Base-by-base conservation (phyloP, 768 basidiomycete species). In the Lactifluus piperatus region DNA sequence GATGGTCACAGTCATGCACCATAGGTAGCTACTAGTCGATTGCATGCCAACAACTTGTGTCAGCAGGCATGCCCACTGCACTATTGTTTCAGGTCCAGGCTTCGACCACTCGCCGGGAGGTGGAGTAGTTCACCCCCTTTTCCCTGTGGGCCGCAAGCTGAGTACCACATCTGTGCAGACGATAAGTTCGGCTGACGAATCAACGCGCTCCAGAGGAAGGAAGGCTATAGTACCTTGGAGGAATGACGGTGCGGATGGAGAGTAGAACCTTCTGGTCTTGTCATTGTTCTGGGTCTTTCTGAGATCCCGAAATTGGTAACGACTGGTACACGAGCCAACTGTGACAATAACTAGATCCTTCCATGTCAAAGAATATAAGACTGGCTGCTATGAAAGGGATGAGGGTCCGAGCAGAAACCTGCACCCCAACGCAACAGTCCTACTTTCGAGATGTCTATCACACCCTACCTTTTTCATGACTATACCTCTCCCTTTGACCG, bases 401-500 rank as follows among this genome's bases (percentile, higher is more conserved):
- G 3, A 13, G 27, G 16, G 37, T 18, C 16, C 4, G 34, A 36
- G 10, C 11, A 5, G 50, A 37, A 39, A 6, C 26, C 27, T n/a
- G 4, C 10, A 20, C n/a, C 24, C 36, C 13, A 14, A 16, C 39
- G 22, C 47, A 43, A 20, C 50, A 2, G 24, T 29, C 20, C 27
- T 11, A 14, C 14, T 13, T 27, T 20, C 32, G 44, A 54, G 16
- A 72, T 72, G 71, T 71, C 71, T 27, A 67, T 72, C 62, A 70
- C 73, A 43, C 68, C 70, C 48, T 71, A 71, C 69, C 69, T 71
- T 64, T 73, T 75, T 68, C 73, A 78, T 67, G 68, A 66, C 63
- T 66, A 70, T 36, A 51, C 69, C 64, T 66, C 74, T 54, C 73
- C 77, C 48, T 72, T 77, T 37, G 76, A 79, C 32, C 75, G 71